These are phyloP conservation scores for Fusarium begoniae DNA, from an alignment of 2,329 filamentous ascomycete genomes.

Conservation along the genomic window DNA sequence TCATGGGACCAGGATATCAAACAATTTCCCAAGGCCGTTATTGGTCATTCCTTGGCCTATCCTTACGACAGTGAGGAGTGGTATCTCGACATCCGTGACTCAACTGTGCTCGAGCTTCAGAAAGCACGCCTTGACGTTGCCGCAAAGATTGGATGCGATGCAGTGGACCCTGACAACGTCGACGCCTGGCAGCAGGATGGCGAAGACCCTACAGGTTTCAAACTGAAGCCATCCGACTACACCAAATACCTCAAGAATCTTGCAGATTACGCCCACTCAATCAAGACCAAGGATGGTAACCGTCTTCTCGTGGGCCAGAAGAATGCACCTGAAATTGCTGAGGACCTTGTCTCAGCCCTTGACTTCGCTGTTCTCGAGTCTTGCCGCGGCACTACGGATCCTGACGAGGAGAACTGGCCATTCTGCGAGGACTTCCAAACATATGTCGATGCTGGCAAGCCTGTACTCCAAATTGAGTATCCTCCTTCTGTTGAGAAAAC, in stretches of 20 bases:
- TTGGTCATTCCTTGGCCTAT: constrained; percentile 39
- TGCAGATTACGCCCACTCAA: constrained; percentile 43
- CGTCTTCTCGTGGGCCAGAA: constrained; percentile 48
- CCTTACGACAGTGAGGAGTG: constrained; percentile 43
- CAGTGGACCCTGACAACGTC: constrained; percentile 49
- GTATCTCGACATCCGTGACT: constrained; percentile 44
- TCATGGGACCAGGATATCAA: constrained; percentile 42
- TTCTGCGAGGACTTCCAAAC: constrained; percentile 46
- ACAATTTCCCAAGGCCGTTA: constrained; percentile 37
- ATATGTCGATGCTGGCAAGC: constrained; percentile 44
- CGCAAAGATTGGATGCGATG: constrained; percentile 45
- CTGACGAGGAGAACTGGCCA: constrained; percentile 25
- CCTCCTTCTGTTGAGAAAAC: constrained; percentile 41
- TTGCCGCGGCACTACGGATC: constrained; percentile 43
- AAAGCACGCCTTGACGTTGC: constrained; percentile 44
- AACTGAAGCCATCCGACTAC: constrained; percentile 43
- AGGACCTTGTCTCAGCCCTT: constrained; percentile 37
- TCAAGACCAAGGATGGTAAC: constrained; percentile 37
- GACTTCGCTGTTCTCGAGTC: constrained; percentile 51
- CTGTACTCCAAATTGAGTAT: constrained; percentile 49
- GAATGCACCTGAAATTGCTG: constrained; percentile 44
- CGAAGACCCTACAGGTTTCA: constrained; percentile 44
- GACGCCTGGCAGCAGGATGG: constrained; percentile 44
- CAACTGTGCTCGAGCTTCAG: constrained; percentile 43
- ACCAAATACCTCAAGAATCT: constrained; percentile 43